phyloP scores from a whole-genome alignment of 768 basidiomycete genomes.

The Lentinula boryana region DNA sequence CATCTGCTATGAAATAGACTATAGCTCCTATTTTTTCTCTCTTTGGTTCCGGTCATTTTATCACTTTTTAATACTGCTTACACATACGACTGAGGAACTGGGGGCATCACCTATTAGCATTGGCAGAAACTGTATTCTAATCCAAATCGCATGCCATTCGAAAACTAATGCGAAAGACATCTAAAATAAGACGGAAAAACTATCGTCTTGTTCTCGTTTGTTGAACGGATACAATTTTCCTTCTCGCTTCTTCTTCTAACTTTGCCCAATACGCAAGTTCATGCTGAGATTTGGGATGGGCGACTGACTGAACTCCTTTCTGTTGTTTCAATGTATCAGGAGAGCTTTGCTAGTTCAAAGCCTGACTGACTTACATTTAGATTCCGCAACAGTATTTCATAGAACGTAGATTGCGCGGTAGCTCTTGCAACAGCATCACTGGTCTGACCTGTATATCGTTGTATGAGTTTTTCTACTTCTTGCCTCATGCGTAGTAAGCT shows the following conservation, averaged over 20 bases:
- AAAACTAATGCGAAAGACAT: not conserved
- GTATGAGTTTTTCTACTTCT: constrained; percentile 74
- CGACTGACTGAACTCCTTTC: constrained; percentile 64
- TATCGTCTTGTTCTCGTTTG: constrained; percentile 18
- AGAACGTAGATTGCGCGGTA: constrained; percentile 66
- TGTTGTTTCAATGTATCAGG: constrained; percentile 18
- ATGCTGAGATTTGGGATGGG: constrained; percentile 80
- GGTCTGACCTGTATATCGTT: constrained; percentile 64
- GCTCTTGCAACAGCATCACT: constrained; percentile 55
- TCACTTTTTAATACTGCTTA: not conserved
- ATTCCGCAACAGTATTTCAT: constrained; percentile 70
- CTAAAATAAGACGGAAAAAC: not conserved
- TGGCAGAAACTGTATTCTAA: not conserved
- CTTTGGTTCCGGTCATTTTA: not conserved
- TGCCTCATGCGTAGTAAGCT: constrained; percentile 83
- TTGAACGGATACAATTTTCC: constrained; percentile 42
- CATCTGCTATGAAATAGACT: constrained; percentile 6
- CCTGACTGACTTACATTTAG: constrained; percentile 53
- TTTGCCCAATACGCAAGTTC: constrained; percentile 87
- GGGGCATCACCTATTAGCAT: not conserved
- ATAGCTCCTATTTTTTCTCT: not conserved
- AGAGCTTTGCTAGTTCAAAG: not conserved
- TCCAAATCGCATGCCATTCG: not conserved
- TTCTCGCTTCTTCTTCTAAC: constrained; percentile 72
- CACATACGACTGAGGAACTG: not conserved